Percentiles rank a stretch among this genome's conserved stretches.
Conservation (phyloP, 495 filamentous ascomycete genomes). For the Jackrogersella minutella region DNA sequence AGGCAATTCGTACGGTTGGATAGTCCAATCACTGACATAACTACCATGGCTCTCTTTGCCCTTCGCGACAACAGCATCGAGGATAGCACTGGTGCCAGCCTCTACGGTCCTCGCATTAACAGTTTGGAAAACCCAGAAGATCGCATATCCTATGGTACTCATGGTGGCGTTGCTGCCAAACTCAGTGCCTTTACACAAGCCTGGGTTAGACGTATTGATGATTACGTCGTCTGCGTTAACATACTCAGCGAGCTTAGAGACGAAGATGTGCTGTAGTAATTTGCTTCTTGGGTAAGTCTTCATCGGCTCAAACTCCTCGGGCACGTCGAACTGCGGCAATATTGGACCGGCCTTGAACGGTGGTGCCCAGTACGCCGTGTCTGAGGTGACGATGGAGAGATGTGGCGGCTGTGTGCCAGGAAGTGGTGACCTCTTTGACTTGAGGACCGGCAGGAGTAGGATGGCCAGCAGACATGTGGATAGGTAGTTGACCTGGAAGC, state of each 20-base stretch:
- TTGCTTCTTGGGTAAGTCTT: constrained; percentile 51
- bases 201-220: constrained; percentile 59
- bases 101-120: constrained; percentile 43
- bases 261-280: constrained; percentile 50
- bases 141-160: constrained; percentile 9
- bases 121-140: constrained; percentile 36
- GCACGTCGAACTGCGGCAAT: constrained; percentile 47
- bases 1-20: constrained; percentile 46
- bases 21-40: constrained; percentile 53
- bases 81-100: constrained; percentile 48
- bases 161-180: constrained; percentile 39
- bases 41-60: constrained; percentile 57
- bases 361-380: constrained; percentile 45
- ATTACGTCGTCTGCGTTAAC: constrained; percentile 53
- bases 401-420: constrained; percentile 35
- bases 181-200: constrained; percentile 49
- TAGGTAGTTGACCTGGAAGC: constrained; percentile 54
- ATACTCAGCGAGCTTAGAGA: constrained; percentile 51
- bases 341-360: constrained; percentile 47
- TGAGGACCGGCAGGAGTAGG: constrained; percentile 56
- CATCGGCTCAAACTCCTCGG: constrained; percentile 32
- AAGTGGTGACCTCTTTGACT: constrained; percentile 43
- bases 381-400: constrained; percentile 52
- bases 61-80: constrained; percentile 51
- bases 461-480: constrained; percentile 56